Base-by-base conservation (phyloP, 2,329 filamentous ascomycete genomes). In the Cyclaneusma minus region DNA sequence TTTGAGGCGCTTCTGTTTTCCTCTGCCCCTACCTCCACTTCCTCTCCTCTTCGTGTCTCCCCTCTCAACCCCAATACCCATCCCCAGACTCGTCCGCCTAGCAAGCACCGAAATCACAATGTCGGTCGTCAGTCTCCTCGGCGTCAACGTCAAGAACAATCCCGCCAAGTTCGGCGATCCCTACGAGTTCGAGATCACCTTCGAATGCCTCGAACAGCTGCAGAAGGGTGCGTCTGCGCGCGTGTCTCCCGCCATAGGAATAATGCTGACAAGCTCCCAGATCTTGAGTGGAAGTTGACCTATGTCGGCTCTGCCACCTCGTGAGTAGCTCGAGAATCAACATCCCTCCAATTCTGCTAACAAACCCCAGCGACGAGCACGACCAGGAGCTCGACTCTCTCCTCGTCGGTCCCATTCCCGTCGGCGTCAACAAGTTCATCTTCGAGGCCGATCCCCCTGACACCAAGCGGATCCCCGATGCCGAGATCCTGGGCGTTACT, bases 221-320 rank as follows among this genome's bases (percentile, higher is more conserved):
- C 81, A 92, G 51, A 94, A 94, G 58, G 85, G 84, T 85, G 54
- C 16, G 54, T 37, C 21, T 9, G 8, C 8, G 23, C 22, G 25
- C 24, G 11, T 24, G 16, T 11, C 9, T 13, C 23, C 4, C 11
- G 13, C 18, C 25, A 15, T 19, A 27, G 13, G 24, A 17, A 32
- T 37, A 29, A 43, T 20, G 12, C 38, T 49, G 12, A 22, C 25
- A 27, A n/a, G 22, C 27, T 22, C 19, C 17, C 44, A 92, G 89
- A 98, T 58, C 74, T 98, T 35, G 89, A 98, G 58, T 98, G 89
- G 89, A 98, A 98, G 58, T 65, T 98, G 45, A 98, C 84, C 52
- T 98, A 98, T 45, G 89, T 98, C 49, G 91, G 89, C 47, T 98
- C 89, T 42, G 89, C 91, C 37, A 95, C 87, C 30, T 93, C 83